These are phyloP conservation scores for Ailanthus altissimus DNA, from an alignment of 345 rosid genomes.

Conservation along the genomic window DNA sequence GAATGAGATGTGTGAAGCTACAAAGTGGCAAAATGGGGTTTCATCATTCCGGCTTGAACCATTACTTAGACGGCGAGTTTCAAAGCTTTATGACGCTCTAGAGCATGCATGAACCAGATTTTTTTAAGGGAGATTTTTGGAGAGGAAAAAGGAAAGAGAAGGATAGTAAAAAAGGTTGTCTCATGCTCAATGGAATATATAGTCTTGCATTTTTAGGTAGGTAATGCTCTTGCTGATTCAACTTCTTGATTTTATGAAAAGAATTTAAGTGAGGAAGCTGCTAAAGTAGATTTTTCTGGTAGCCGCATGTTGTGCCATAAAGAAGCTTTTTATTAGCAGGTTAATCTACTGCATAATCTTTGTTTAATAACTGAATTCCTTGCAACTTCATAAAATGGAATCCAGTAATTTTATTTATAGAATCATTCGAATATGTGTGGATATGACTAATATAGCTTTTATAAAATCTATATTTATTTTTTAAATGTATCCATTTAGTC, in stretches of 20 bases:
- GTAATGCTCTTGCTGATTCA: constrained; percentile 1
- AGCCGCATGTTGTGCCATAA: background rate
- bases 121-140: constrained; percentile 20
- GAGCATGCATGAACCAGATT: constrained; percentile 39
- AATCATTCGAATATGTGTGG: no score
- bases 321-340: background rate
- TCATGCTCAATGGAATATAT: background rate
- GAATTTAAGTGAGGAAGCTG: background rate
- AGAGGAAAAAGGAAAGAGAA: background rate
- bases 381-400: no score
- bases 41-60: constrained; percentile 72
- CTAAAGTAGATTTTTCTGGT: background rate
- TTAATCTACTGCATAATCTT: background rate
- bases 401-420: no score
- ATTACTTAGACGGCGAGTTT: constrained; percentile 58
- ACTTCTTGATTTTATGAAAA: background rate
- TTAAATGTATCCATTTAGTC: no score
- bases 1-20: constrained; percentile 80
- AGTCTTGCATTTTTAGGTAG: constrained; percentile 19
- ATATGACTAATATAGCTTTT: no score
- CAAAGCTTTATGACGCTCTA: constrained; percentile 51
- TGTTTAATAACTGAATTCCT: background rate
- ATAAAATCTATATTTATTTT: no score
- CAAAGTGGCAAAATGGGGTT: constrained; percentile 54
- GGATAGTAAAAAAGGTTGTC: background rate